A percentile compares a stretch with the other conserved stretches of the same genome.
These are phyloP conservation scores for Acanthamoeba castellanii DNA, from an alignment of 208 protist genomes.

Conservation along the genomic window DNA sequence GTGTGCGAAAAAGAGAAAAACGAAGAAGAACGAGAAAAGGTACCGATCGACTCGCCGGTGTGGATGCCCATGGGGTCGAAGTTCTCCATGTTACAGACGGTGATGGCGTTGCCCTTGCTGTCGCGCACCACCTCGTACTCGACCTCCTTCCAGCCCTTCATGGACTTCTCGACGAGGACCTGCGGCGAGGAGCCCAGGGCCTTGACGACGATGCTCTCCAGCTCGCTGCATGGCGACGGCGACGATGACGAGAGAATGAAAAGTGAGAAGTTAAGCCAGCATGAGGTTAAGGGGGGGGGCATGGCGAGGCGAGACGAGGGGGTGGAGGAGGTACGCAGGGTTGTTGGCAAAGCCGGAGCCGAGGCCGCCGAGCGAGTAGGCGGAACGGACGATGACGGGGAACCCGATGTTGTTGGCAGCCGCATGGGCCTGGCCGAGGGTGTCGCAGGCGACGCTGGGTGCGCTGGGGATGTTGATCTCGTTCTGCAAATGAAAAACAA, in stretches of 20 bases:
- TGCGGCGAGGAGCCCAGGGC: constrained; percentile 94
- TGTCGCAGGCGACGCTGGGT: constrained; percentile 87
- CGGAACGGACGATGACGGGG: constrained; percentile 98
- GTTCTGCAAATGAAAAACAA: neutral
- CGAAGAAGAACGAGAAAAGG: no score
- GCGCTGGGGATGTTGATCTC: constrained; percentile 84
- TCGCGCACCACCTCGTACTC: constrained; percentile 99
- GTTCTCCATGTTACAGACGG: constrained; percentile 99
- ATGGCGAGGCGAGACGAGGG: no score
- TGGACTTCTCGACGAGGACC: constrained; percentile 97
- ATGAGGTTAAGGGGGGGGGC: no score
- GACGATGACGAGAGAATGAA: neutral
- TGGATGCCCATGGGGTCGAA: constrained; percentile 98
- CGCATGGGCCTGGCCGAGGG: constrained; percentile 82
- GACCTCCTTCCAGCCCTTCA: constrained; percentile 99
- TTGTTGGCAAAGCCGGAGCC: constrained; percentile 96
- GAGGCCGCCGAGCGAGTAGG: constrained; percentile 97
- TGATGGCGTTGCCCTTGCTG: constrained; percentile 98
- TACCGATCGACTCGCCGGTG: constrained; percentile 98
- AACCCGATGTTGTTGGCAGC: constrained; percentile 92
- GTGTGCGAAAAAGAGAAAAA: no score
- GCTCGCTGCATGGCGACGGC: no score
- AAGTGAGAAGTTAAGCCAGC: no score
- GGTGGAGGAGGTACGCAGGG: no score
- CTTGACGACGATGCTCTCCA: constrained; percentile 77